Evolutionary conservation across 2,329 filamentous ascomycete species (phyloP).

Genomic region (Penicillium polonicum): DNA sequence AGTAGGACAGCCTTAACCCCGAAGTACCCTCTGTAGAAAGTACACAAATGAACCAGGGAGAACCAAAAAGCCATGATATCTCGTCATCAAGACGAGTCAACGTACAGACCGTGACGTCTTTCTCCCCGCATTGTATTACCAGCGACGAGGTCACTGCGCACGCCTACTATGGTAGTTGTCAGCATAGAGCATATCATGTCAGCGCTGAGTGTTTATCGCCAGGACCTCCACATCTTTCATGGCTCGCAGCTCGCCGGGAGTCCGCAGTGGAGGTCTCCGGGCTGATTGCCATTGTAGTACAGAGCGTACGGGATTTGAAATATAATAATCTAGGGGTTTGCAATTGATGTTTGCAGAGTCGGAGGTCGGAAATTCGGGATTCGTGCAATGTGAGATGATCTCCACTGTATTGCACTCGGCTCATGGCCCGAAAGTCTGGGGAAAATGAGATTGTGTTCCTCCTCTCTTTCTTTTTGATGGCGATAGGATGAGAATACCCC

Average conservation of each 20-base stretch:
- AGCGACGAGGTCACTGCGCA: background rate
- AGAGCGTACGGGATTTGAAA: constrained; percentile 1
- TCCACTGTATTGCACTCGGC: constrained; percentile 1
- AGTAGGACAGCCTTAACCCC: background rate
- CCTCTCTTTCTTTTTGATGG: background rate
- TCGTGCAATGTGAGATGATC: constrained; percentile 8
- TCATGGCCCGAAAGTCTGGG: constrained; percentile 9
- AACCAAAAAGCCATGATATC: background rate
- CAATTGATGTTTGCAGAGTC: constrained; percentile 2
- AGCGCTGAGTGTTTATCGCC: background rate
- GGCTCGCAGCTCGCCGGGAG: constrained; percentile 12
- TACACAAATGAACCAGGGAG: background rate
- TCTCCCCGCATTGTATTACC: background rate
- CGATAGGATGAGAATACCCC: background rate
- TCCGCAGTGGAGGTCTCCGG: constrained; percentile 21
- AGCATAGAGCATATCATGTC: background rate
- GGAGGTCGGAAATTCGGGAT: constrained; percentile 21
- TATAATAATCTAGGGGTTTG: background rate
- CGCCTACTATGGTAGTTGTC: background rate
- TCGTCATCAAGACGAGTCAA: background rate
- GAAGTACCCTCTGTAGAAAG: background rate
- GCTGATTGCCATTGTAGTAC: background rate
- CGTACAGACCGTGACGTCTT: background rate
- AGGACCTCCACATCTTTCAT: background rate
- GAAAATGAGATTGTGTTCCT: background rate